Conservation (phyloP, 805 yeast species). For the Starmerella apis region DNA sequence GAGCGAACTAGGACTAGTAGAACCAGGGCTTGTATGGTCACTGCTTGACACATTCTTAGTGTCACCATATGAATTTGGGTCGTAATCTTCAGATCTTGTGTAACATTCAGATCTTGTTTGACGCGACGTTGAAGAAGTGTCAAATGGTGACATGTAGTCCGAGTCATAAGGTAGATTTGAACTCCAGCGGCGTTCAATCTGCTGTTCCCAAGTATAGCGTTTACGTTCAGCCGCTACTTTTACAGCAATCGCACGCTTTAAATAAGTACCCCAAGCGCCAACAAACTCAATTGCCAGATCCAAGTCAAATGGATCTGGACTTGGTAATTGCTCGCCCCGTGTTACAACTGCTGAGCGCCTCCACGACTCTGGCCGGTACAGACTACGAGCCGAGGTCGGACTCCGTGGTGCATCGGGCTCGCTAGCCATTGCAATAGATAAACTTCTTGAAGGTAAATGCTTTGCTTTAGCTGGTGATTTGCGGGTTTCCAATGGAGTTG, state of each 20-base stretch:
- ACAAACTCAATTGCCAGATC: conserved; percentile 29
- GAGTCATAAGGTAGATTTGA: conserved; percentile 13
- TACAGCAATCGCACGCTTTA: conserved; percentile 29
- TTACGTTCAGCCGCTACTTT: conserved; percentile 25
- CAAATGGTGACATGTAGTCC: conserved; percentile 3
- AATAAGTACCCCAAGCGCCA: conserved; percentile 29
- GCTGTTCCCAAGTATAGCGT: conserved; percentile 12
- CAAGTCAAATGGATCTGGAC: conserved; percentile 13
- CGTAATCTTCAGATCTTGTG: conserved; percentile 1
- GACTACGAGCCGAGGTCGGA: conserved; percentile 20
- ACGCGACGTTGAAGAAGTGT: background rate
- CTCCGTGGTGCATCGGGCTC: background rate
- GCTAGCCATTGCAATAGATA: background rate
- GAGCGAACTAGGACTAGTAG: background rate
- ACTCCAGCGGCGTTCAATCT: conserved; percentile 17
- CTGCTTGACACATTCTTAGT: background rate
- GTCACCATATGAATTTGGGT: background rate
- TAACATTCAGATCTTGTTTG: too few species aligned
- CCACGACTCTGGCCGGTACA: conserved; percentile 23
- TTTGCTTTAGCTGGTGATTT: background rate
- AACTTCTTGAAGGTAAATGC: background rate
- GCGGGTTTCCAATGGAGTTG: background rate
- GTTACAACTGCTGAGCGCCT: conserved; percentile 17
- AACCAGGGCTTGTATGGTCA: background rate
- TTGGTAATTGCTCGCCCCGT: conserved; percentile 2